Percentiles rank a stretch among this genome's conserved stretches.
phyloP scores from a whole-genome alignment of 306 rosid genomes.

The Cercis canadensis region DNA sequence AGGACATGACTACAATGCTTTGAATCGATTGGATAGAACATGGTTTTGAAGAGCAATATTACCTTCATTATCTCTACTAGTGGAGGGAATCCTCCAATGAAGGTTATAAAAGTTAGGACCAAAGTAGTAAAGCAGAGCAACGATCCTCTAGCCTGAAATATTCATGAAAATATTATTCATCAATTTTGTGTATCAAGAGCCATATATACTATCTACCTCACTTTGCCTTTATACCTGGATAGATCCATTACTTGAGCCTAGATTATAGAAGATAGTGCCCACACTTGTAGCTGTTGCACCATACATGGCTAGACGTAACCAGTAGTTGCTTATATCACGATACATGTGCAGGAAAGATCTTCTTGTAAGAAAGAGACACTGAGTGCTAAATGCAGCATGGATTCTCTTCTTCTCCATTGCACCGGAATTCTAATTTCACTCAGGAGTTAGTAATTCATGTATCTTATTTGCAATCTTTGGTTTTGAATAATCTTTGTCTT shows the following conservation, averaged over 20 bases:
- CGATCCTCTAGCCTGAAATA: too few relatives aligned
- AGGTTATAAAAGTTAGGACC: too few relatives aligned
- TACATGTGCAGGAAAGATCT: constrained; percentile 52
- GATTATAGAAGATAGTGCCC: constrained; percentile 33
- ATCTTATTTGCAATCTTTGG: neutral
- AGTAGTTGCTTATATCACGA: constrained; percentile 53
- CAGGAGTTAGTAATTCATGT: neutral
- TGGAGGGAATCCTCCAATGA: too few relatives aligned
- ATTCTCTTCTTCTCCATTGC: constrained; percentile 29
- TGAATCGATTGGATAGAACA: too few relatives aligned
- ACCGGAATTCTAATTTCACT: neutral
- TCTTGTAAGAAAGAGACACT: constrained; percentile 39
- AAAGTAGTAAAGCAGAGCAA: too few relatives aligned
- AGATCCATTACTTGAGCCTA: constrained; percentile 29
- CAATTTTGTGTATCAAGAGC: too few relatives aligned
- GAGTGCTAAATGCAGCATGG: constrained; percentile 45
- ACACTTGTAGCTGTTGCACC: constrained; percentile 11
- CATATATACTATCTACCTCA: neutral
- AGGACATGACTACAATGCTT: too few relatives aligned
- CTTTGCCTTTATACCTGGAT: constrained; percentile 38
- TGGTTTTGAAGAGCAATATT: too few relatives aligned
- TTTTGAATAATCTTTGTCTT: too few relatives aligned
- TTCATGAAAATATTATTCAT: too few relatives aligned
- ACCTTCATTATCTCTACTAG: too few relatives aligned
- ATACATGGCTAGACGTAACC: constrained; percentile 48